These are phyloP conservation scores for Drosera capensis DNA, from an alignment of 148 eudicot genomes.

Conservation along the genomic window DNA sequence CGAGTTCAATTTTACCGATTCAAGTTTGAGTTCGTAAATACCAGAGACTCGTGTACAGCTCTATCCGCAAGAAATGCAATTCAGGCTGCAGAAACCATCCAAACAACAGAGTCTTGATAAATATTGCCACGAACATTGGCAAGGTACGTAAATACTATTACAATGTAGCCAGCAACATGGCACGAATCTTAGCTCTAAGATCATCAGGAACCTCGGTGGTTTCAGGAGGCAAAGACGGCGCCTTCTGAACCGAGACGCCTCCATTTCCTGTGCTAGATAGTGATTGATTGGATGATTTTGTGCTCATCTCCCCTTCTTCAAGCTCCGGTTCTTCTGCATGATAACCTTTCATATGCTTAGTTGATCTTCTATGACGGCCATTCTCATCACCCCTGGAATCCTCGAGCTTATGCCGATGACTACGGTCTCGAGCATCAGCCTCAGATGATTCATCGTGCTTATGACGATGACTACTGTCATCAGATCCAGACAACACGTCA, in stretches of 20 bases:
- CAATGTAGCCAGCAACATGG: constrained; percentile 72
- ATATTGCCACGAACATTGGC: no score
- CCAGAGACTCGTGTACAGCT: no score
- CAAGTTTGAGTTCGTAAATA: no score
- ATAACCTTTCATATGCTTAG: constrained; percentile 20
- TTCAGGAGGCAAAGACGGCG: constrained; percentile 39
- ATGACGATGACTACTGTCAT: constrained; percentile 4
- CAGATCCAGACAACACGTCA: no score
- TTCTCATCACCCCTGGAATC: constrained; percentile 18
- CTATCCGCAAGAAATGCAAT: no score
- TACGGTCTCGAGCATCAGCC: constrained; percentile 9
- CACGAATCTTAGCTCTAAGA: constrained; percentile 88
- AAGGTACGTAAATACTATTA: no score
- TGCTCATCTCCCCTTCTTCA: constrained; percentile 82
- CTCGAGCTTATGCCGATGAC: constrained; percentile 14
- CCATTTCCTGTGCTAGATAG: constrained; percentile 26
- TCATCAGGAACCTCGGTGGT: constrained; percentile 72
- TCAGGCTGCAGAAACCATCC: no score
- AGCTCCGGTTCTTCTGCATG: constrained; percentile 35
- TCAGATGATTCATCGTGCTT: constrained; percentile 10
- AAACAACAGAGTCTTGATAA: no score
- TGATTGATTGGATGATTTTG: constrained; percentile 40
- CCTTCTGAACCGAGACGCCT: constrained; percentile 30
- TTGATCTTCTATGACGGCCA: constrained; percentile 18
- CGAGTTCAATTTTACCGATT: no score